Conservation (phyloP, 2,329 filamentous ascomycete species). For the Trichoderma endophyticum region DNA sequence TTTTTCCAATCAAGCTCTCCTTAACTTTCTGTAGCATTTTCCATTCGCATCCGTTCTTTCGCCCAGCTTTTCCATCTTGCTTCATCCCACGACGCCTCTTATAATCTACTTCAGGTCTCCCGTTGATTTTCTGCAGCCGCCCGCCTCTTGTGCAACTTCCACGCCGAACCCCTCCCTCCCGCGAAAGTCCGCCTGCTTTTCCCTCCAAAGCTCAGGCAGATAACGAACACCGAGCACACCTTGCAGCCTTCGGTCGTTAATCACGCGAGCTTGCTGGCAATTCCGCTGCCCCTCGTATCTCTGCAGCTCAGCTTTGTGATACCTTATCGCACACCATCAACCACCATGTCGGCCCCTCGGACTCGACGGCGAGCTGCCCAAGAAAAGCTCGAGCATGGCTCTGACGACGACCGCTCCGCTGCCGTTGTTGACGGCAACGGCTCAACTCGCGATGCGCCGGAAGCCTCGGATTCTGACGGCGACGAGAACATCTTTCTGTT, state of each 20-base stretch:
- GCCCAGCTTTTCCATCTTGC: constrained; percentile 2
- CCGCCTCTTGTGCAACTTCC: neutral
- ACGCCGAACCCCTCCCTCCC: neutral
- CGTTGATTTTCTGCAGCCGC: neutral
- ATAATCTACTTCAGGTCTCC: neutral
- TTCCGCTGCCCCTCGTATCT: neutral
- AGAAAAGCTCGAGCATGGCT: constrained; percentile 28
- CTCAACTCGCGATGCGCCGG: constrained; percentile 35
- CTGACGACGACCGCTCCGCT: constrained; percentile 30
- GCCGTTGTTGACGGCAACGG: constrained; percentile 46
- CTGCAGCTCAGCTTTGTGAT: constrained; percentile 10
- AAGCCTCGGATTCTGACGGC: constrained; percentile 36
- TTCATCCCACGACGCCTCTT: neutral
- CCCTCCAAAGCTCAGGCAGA: neutral
- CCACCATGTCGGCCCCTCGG: constrained; percentile 38
- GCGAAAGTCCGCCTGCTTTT: neutral
- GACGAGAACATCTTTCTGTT: constrained; percentile 79
- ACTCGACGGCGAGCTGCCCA: constrained; percentile 39
- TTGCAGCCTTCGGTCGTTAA: neutral
- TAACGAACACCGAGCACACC: neutral
- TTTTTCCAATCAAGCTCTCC: constrained; percentile 17
- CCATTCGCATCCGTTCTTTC: constrained; percentile 30
- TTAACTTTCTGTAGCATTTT: constrained; percentile 14
- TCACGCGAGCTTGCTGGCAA: constrained; percentile 14
- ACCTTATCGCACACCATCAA: constrained; percentile 12